Evolutionary conservation across 2,329 filamentous ascomycete species (phyloP).

Genomic region (Metarhizium sp.): DNA sequence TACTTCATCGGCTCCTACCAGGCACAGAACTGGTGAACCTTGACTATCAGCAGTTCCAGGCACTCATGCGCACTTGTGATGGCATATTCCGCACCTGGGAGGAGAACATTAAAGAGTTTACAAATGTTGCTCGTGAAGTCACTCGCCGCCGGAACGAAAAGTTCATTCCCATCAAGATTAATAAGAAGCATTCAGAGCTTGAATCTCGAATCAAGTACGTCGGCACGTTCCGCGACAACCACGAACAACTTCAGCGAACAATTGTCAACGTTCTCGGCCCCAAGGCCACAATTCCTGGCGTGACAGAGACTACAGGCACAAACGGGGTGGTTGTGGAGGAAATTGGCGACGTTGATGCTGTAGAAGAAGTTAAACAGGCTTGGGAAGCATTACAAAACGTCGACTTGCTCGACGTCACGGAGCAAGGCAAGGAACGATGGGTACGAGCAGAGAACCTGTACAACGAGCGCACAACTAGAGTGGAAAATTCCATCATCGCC

Average conservation of each 20-base stretch:
- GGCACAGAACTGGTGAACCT: conserved; percentile 85
- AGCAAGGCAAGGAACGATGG: conserved; percentile 85
- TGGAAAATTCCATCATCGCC: conserved; percentile 98
- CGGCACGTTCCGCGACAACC: conserved; percentile 87
- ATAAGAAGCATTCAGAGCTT: conserved; percentile 75
- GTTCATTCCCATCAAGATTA: conserved; percentile 97
- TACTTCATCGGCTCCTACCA: conserved; percentile 75
- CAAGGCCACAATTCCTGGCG: conserved; percentile 47
- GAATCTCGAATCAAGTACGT: conserved; percentile 92
- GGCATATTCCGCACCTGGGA: conserved; percentile 91
- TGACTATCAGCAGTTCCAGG: conserved; percentile 82
- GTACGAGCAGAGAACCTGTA: conserved; percentile 91
- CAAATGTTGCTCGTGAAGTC: conserved; percentile 91
- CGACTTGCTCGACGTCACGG: conserved; percentile 84
- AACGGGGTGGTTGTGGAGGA: conserved; percentile 76
- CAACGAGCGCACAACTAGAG: conserved; percentile 91
- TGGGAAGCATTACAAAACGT: conserved; percentile 93
- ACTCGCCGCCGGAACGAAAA: conserved; percentile 90
- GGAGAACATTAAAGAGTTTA: conserved; percentile 94
- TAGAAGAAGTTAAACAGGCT: conserved; percentile 90
- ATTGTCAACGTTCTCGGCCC: conserved; percentile 95
- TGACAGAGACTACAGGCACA: conserved; percentile 38
- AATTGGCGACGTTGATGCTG: conserved; percentile 93
- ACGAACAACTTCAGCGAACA: conserved; percentile 93
- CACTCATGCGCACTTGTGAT: conserved; percentile 73